Conservation (phyloP, 768 basidiomycete species). For the Pulveroboletus ravenelii region DNA sequence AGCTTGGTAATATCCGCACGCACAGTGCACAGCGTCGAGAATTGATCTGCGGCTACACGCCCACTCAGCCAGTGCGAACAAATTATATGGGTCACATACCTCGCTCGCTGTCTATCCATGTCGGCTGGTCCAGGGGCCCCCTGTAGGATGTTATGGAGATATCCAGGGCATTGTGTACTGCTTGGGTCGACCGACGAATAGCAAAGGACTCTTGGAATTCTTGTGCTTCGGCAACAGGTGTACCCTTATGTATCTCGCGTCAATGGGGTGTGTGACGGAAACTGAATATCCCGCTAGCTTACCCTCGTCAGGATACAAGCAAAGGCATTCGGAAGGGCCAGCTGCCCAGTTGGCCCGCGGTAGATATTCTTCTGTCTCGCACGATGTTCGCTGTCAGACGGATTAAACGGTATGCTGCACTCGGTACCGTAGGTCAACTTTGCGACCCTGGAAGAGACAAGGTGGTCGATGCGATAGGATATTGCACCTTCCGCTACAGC, state of each 20-base stretch:
- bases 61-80: neutral
- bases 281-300: neutral
- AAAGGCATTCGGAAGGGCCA: slow-evolving; percentile 38
- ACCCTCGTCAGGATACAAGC: slow-evolving; percentile 42
- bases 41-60: slow-evolving; percentile 23
- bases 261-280: neutral
- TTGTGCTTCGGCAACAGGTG: slow-evolving; percentile 41
- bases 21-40: slow-evolving; percentile 33
- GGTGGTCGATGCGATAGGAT: slow-evolving; percentile 41
- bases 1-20: slow-evolving; percentile 31
- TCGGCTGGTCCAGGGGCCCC: slow-evolving; percentile 24
- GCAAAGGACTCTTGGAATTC: slow-evolving; percentile 40
- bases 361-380: slow-evolving; percentile 30
- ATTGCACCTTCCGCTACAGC: slow-evolving; percentile 52
- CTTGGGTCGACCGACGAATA: slow-evolving; percentile 24
- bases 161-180: slow-evolving; percentile 18
- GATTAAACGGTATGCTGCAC: slow-evolving; percentile 34
- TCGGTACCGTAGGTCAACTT: slow-evolving; percentile 46
- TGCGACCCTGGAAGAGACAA: slow-evolving; percentile 45
- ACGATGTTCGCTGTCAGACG: slow-evolving; percentile 37
- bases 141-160: slow-evolving; percentile 29
- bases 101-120: slow-evolving; percentile 33
- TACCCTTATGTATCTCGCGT: slow-evolving; percentile 31
- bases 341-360: slow-evolving; percentile 35
- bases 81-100: slow-evolving; percentile 12